Conservation (phyloP, 306 rosid species). For the Vigna nakashimae region DNA sequence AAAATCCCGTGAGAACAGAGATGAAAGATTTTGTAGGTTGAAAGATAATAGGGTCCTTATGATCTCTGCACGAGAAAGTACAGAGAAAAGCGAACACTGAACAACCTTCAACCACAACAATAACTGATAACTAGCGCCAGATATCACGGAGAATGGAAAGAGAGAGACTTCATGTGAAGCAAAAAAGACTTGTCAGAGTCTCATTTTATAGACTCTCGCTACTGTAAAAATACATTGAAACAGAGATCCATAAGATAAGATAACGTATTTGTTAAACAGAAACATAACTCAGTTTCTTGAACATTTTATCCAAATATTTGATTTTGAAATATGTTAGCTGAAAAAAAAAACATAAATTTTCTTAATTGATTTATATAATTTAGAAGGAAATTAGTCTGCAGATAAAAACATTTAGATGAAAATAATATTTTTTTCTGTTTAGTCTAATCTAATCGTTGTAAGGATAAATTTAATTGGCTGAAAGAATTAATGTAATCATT, state of each 20-base stretch:
- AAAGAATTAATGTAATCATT: not conserved
- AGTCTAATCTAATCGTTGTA: not conserved
- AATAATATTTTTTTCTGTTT: not conserved
- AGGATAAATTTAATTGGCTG: not conserved
- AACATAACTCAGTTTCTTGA: no score
- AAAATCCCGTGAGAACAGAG: slow-evolving; percentile 48
- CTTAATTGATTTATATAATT: no score
- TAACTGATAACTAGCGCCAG: not conserved
- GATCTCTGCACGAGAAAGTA: slow-evolving; percentile 50
- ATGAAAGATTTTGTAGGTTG: slow-evolving; percentile 36
- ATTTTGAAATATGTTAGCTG: no score
- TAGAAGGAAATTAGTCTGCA: no score
- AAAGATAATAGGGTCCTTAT: slow-evolving; percentile 24
- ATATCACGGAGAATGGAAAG: slow-evolving; percentile 36
- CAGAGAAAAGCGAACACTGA: slow-evolving; percentile 32
- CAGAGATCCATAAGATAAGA: not conserved
- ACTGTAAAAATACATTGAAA: not conserved
- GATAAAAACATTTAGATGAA: no score
- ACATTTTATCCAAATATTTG: no score
- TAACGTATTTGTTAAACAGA: not conserved
- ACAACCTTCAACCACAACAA: not conserved
- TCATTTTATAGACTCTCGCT: slow-evolving; percentile 8
- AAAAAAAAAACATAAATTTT: no score
- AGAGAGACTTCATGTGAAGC: slow-evolving; percentile 30
- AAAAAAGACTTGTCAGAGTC: not conserved